These are phyloP conservation scores for Colletotrichum euphorbiae DNA, from an alignment of 2,329 filamentous ascomycete genomes.

Conservation along the genomic window DNA sequence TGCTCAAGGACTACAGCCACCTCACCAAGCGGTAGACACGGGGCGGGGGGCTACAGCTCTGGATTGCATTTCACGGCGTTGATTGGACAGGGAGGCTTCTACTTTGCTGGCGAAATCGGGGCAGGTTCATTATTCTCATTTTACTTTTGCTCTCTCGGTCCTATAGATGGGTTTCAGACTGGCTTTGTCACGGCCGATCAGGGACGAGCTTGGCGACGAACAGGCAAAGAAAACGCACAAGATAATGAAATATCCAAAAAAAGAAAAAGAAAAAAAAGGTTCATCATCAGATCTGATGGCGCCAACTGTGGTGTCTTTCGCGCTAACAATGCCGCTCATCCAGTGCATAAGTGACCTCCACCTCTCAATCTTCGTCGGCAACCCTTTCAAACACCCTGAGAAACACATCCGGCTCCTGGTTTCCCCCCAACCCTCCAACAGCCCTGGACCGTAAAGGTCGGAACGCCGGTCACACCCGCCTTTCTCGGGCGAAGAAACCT, in stretches of 20 bases:
- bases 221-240: neutral
- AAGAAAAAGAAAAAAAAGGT: constrained; percentile 11
- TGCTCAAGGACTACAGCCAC: constrained; percentile 78
- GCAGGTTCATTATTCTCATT: constrained; percentile 6
- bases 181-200: constrained; percentile 10
- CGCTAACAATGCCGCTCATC: constrained; percentile 6
- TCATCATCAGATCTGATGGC: neutral
- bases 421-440: constrained; percentile 77
- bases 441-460: constrained; percentile 78
- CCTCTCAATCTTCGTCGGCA: constrained; percentile 33
- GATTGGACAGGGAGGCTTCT: neutral
- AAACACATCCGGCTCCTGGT: constrained; percentile 75
- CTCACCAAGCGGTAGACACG: constrained; percentile 52
- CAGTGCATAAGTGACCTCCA: neutral
- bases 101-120: neutral
- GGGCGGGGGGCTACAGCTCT: neutral
- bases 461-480: constrained; percentile 71
- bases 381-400: constrained; percentile 74
- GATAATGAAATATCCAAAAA: neutral
- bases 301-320: constrained; percentile 10
- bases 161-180: constrained; percentile 19
- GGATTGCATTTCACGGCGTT: constrained; percentile 33
- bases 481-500: constrained; percentile 46
- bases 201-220: neutral
- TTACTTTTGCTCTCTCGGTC: constrained; percentile 13